Evolutionary conservation across 2,329 filamentous ascomycete genomes (phyloP).

Genomic region (Colletotrichum aenigma): DNA sequence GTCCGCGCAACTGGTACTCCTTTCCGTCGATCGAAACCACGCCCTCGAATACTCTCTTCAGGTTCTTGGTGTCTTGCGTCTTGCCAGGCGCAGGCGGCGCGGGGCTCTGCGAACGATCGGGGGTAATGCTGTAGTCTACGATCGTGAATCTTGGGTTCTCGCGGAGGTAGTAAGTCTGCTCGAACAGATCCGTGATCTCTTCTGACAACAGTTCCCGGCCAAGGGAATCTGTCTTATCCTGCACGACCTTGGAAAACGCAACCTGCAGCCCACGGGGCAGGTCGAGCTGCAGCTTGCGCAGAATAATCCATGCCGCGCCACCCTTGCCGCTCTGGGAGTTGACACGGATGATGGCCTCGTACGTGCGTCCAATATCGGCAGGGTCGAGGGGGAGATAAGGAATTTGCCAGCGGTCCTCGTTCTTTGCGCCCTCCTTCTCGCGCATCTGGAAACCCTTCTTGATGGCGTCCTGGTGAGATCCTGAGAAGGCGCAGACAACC

Average conservation of each 20-base stretch:
- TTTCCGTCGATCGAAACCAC: conserved; percentile 81
- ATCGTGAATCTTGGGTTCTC: conserved; percentile 84
- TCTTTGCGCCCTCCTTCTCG: conserved; percentile 59
- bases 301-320: conserved; percentile 92
- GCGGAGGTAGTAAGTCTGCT: conserved; percentile 83
- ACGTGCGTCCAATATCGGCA: conserved; percentile 91
- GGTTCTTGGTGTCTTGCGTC: conserved; percentile 77
- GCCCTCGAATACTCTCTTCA: conserved; percentile 83
- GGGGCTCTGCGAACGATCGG: conserved; percentile 80
- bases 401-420: conserved; percentile 73
- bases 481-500: conserved; percentile 91
- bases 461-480: conserved; percentile 94
- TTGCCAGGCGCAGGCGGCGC: conserved; percentile 70
- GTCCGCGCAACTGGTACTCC: conserved; percentile 79
- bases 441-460: conserved; percentile 86
- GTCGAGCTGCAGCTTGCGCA: conserved; percentile 87
- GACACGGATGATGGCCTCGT: conserved; percentile 97
- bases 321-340: conserved; percentile 97
- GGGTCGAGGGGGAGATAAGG: conserved; percentile 95
- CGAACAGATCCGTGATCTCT: conserved; percentile 89
- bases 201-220: conserved; percentile 82
- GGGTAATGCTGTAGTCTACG: conserved; percentile 88
- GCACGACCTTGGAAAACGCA: conserved; percentile 87
- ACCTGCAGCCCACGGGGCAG: conserved; percentile 91
- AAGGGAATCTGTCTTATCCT: conserved; percentile 77